These are phyloP conservation scores for Nicotiana otophora DNA, from an alignment of 257 asterid genomes.

Conservation along the genomic window DNA sequence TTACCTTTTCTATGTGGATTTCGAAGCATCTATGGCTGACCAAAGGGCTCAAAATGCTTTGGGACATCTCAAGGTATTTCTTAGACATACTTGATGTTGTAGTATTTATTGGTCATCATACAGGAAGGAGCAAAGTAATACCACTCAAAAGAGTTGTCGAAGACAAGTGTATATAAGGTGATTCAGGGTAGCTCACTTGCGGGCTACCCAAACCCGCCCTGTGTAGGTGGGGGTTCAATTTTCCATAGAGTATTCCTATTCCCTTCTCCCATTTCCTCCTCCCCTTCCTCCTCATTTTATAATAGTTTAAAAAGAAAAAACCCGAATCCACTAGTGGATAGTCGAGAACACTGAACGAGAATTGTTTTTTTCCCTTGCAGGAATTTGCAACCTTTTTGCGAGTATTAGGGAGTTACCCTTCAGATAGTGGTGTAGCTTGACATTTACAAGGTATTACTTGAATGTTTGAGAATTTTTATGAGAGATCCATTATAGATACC, in stretches of 20 bases:
- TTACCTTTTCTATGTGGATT: conserved; percentile 94
- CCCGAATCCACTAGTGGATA: too few relatives aligned
- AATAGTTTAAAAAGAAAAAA: too few relatives aligned
- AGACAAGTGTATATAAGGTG: neutral
- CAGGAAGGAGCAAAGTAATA: neutral
- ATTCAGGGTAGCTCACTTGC: too few relatives aligned
- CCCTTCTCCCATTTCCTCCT: too few relatives aligned
- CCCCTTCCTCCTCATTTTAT: too few relatives aligned
- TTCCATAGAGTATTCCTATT: too few relatives aligned
- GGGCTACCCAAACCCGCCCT: too few relatives aligned
- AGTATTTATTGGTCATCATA: neutral
- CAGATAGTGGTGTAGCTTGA: conserved; percentile 69
- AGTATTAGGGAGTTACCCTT: conserved; percentile 98
- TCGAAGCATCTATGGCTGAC: conserved; percentile 99
- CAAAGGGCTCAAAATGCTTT: conserved; percentile 98
- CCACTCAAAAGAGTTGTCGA: neutral
- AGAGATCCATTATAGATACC: neutral
- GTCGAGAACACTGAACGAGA: neutral
- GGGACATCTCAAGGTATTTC: conserved; percentile 67
- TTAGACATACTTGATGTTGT: neutral
- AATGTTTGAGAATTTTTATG: neutral
- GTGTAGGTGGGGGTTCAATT: too few relatives aligned
- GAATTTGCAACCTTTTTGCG: conserved; percentile 89
- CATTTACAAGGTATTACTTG: conserved; percentile 28
- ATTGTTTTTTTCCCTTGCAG: conserved; percentile 37